Base-by-base conservation (phyloP, 768 basidiomycete genomes). In the Tricholoma sp. region DNA sequence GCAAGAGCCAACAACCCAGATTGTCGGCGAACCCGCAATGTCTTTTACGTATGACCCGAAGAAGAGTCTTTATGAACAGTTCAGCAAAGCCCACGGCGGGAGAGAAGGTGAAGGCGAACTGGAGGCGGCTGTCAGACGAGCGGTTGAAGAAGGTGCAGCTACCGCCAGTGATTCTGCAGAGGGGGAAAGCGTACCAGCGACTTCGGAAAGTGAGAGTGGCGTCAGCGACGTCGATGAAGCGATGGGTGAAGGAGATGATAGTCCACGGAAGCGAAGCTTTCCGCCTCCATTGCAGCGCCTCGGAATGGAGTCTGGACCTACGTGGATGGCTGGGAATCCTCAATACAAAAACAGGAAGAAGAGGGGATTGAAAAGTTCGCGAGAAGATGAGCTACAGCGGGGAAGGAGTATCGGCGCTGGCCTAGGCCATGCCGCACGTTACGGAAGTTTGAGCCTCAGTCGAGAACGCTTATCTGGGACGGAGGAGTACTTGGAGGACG, bases 21-120 rank as follows among this genome's bases (percentile, higher is more conserved):
- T 80, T 51, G 60, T 75, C 17, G 79, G 91, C 54, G 94, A 96
- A 70, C 94, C 94, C 10, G 94, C 93, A 1, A 71, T 85, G 17
- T 91, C 89, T 15, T 96, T 97, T 76, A 83, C 81, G 29, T 97
- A 94, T 70, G 93, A 97, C 67, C 81, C 89, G 11, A 89, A 87
- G 63, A 80, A 88, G 59, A 86, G 85, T 58, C 79, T 97, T 18
- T 96, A 88, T 68, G 94, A 97, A 63, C 94, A 97, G 65, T 95
- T 95, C 71, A 84, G 74, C 63, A 74, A 74, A 44, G 73, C 74
- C 9, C 66, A 71, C 7, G 75, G 74, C 5, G 73, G 66, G 5
- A 63, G 70, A n/a, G 75, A 77, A 8, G 74, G 71, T 15, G 76
- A 77, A 41, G 69, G 70, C 55, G 77, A 75, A 52, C 64, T 73